Evolutionary conservation across 2,329 filamentous ascomycete genomes (phyloP), one percentile per base, ranked within the genome.

Genomic region (Lasiodiplodia sp.): DNA sequence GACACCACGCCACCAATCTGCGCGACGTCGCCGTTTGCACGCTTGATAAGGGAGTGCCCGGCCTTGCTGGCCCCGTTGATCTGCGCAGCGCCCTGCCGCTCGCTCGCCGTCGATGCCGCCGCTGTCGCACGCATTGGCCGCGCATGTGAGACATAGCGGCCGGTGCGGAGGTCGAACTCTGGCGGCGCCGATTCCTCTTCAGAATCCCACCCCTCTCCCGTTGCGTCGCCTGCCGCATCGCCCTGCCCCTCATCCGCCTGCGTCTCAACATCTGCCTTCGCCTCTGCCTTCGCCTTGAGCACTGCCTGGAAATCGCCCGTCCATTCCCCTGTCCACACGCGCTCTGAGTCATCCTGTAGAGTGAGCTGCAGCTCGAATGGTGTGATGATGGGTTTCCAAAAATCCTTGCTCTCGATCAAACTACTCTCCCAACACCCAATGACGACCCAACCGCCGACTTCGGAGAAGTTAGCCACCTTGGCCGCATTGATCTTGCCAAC

Each of bases 371-470:
- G 83, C 84, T 99, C 96, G 78, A 96, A 98, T 0, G 95, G 95
- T n/a, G 96, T 99, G 51, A 98, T 89, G 11, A 98, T 90, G 0
- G 94, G 94, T 73, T 89, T 88, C 86, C 91, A 98, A 76, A 97
- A 97, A 7, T 92, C 92, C 69, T 92, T 91, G 71, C 94, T 93
- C 74, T 97, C 95, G 4, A 99, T 88, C 63, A 98, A 82, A 69
- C 92, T 93, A 78, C 94, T 97, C 82, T 99, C 96, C 96, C 96
- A 99, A 80, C 96, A 99, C 2, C 96, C 95, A 11, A 99, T 92
- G 0, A 98, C 94, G 0, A 98, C 94, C 96, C 96, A 99, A 18
- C 94, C 95, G 53, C 94, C 95, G 5, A 99, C 88, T 79, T 99
- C 96, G 69, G 91, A 89, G 81, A 99, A 99, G 80, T 99, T 99